Base-by-base conservation (phyloP, 768 basidiomycete genomes). In the Macrolepiota dolichaula region DNA sequence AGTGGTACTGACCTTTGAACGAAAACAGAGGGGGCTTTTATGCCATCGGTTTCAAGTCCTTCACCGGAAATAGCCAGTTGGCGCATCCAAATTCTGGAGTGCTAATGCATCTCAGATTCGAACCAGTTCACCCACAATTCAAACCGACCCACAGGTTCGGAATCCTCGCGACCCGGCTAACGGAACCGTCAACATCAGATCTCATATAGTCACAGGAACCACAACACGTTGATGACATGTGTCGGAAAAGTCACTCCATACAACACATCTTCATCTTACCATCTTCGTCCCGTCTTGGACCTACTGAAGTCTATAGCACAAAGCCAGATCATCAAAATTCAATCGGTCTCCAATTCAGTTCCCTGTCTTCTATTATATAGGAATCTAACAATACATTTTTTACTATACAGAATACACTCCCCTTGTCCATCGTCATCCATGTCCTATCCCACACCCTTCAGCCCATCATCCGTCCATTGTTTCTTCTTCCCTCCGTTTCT, bases 401-500 rank as follows among this genome's bases (percentile, higher is more conserved):
- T 27, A 47, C 29, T 35, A 19, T 24, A 24, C 40, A 38, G 4
- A 52, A n/a, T 27, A n/a, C n/a, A 38, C 27, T 47, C 59, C n/a
- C n/a, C 46, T 52, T 38, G 29, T 49, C 13, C 37, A 51, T 22
- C 38, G 25, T 19, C 57, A 44, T 35, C 19, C 19, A 19, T 24
- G 22, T 22, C 32, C 13, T 25, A 7, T 49, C 59, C 40, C 32
- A 7, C 36, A 42, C 51, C 51, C 53, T 49, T 57, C 37, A 24
- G 19, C 22, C 53, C 24, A 24, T 40, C 58, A 44, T 42, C 52
- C 50, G 51, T 25, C 42, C 17, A 6, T 7, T 61, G 47, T 61
- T 57, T 62, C 47, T 63, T 52, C 60, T 40, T 63, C 64, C 62
- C 73, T 71, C 70, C 72, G 73, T 69, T 76, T 83, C 81, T 80